These are phyloP conservation scores for Penicillium flavigenum DNA, from an alignment of 495 filamentous ascomycete species.

Conservation along the genomic window DNA sequence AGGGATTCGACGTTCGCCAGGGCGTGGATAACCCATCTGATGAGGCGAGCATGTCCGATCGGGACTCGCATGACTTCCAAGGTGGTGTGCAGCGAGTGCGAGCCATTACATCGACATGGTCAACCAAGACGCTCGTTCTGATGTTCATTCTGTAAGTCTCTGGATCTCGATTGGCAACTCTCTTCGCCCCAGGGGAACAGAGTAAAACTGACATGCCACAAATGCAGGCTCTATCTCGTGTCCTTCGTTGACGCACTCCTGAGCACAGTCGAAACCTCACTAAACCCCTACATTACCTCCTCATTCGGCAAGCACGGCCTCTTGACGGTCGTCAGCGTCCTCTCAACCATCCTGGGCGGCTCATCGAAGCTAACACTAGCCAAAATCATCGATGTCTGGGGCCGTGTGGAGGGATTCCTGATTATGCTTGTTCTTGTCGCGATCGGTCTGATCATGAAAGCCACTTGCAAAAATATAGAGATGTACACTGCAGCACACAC, in stretches of 20 bases:
- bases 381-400: slow-evolving; percentile 62
- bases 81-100: slow-evolving; percentile 11
- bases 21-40: neutral
- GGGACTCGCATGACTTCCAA: slow-evolving; percentile 7
- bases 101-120: slow-evolving; percentile 13
- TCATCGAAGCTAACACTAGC: slow-evolving; percentile 58
- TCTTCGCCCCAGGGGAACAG: neutral
- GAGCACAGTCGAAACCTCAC: slow-evolving; percentile 6
- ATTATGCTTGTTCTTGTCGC: slow-evolving; percentile 26
- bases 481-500: slow-evolving; percentile 46
- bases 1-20: neutral
- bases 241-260: slow-evolving; percentile 16
- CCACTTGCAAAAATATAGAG: slow-evolving; percentile 37
- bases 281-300: slow-evolving; percentile 27
- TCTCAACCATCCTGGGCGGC: slow-evolving; percentile 53
- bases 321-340: slow-evolving; percentile 18
- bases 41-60: neutral
- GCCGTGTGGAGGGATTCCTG: slow-evolving; percentile 49
- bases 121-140: slow-evolving; percentile 7
- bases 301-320: slow-evolving; percentile 26
- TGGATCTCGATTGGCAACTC: too few species aligned
- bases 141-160: slow-evolving; percentile 14
- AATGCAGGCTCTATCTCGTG: slow-evolving; percentile 17
- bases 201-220: neutral
- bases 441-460: slow-evolving; percentile 46